Conservation (phyloP, 192 early-diverging fungal genomes). For the Entrophospora sp. region DNA sequence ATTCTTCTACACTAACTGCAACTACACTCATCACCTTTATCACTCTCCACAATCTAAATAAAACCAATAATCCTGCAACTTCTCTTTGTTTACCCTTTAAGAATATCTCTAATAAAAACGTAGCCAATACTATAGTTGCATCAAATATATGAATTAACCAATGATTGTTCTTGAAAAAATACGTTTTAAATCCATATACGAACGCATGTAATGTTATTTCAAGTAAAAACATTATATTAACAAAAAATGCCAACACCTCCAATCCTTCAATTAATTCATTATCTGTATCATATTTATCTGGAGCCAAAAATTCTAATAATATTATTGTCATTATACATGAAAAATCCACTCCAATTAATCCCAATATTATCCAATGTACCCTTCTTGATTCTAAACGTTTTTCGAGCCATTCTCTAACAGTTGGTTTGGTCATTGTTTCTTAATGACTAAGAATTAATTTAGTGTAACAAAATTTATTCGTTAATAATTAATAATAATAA, state of each 20-base stretch:
- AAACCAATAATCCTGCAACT: constrained; percentile 39
- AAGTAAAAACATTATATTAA: constrained; percentile 42
- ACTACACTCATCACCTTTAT: constrained; percentile 41
- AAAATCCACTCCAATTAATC: constrained; percentile 24
- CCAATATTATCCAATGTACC: constrained; percentile 17
- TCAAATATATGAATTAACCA: constrained; percentile 39
- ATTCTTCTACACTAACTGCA: constrained; percentile 30
- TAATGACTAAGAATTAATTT: no score
- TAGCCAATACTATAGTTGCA: constrained; percentile 39
- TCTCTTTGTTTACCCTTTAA: constrained; percentile 43
- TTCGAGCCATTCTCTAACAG: no score
- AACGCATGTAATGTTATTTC: constrained; percentile 35
- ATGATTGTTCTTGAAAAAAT: constrained; percentile 21
- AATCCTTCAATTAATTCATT: constrained; percentile 30
- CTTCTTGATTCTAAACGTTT: no score
- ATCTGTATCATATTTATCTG: constrained; percentile 21
- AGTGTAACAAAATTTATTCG: no score
- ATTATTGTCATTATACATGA: constrained; percentile 28
- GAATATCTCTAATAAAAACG: constrained; percentile 39
- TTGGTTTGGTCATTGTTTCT: no score
- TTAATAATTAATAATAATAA: no score
- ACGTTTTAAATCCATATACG: constrained; percentile 37
- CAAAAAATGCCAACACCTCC: constrained; percentile 26
- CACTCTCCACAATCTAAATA: constrained; percentile 47
- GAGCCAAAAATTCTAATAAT: constrained; percentile 17